Conservation (phyloP, 495 filamentous ascomycete genomes). For the Sordaria brevicollis region DNA sequence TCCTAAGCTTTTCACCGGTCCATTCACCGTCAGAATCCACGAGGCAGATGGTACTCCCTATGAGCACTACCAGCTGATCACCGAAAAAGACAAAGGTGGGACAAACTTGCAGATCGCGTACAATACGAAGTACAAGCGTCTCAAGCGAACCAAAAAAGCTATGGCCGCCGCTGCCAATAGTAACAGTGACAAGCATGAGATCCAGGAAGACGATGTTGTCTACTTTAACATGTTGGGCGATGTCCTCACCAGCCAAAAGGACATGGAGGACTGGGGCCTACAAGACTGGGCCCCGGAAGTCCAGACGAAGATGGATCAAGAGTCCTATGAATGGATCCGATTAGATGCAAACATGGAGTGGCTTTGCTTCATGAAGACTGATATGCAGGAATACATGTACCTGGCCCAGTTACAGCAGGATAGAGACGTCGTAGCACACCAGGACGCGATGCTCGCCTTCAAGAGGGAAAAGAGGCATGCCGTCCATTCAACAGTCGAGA, state of each 20-base stretch:
- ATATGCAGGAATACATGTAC: slow-evolving; percentile 92
- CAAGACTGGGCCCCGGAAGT: slow-evolving; percentile 80
- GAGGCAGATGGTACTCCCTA: slow-evolving; percentile 98
- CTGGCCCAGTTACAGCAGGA: slow-evolving; percentile 96
- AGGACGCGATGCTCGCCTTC: slow-evolving; percentile 54
- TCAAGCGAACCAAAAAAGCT: slow-evolving; percentile 84
- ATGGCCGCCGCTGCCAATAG: slow-evolving; percentile 56
- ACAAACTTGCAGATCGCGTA: slow-evolving; percentile 81
- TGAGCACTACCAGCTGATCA: slow-evolving; percentile 94
- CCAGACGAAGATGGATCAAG: slow-evolving; percentile 82
- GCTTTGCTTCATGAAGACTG: slow-evolving; percentile 66
- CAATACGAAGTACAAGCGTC: slow-evolving; percentile 96
- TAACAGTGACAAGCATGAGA: slow-evolving; percentile 55
- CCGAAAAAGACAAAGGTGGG: slow-evolving; percentile 59
- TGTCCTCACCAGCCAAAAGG: slow-evolving; percentile 71
- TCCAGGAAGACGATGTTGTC: slow-evolving; percentile 72
- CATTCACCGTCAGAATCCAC: slow-evolving; percentile 96
- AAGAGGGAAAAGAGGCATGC: slow-evolving; percentile 43
- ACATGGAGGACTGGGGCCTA: slow-evolving; percentile 73
- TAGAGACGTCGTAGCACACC: slow-evolving; percentile 87
- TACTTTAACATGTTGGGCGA: slow-evolving; percentile 98
- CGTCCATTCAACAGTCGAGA: slow-evolving; percentile 73
- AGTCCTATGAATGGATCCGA: slow-evolving; percentile 97
- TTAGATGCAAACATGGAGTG: slow-evolving; percentile 98
- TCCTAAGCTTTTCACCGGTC: slow-evolving; percentile 78